Evolutionary conservation across 305 asterid species (phyloP).

Genomic region (Rubia tinctorum): DNA sequence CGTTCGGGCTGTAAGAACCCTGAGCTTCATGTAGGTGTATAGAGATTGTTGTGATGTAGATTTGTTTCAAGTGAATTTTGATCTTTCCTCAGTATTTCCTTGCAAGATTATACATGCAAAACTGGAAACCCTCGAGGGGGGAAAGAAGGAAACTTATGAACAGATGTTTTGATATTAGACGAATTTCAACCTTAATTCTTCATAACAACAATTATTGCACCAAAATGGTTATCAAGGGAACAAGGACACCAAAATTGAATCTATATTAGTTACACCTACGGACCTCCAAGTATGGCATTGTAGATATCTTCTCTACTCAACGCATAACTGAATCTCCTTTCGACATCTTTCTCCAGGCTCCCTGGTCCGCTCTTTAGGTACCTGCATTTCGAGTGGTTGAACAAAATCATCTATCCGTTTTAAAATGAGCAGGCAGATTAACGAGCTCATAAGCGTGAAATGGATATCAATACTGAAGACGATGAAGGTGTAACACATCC

Average conservation of each 20-base stretch:
- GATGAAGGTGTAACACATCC: no score
- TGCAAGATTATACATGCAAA: background rate
- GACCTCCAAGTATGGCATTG: slow-evolving; percentile 98
- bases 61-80: background rate
- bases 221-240: no score
- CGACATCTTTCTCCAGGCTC: slow-evolving; percentile 79
- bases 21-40: background rate
- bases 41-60: slow-evolving; percentile 6
- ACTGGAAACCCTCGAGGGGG: background rate
- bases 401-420: background rate
- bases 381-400: slow-evolving; percentile 40
- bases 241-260: no score
- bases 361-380: slow-evolving; percentile 85
- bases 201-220: no score
- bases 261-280: slow-evolving; percentile 27
- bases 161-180: background rate
- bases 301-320: slow-evolving; percentile 96
- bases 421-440: background rate
- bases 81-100: background rate
- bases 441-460: background rate
- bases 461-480: background rate
- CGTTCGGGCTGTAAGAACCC: background rate
- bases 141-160: background rate
- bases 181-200: background rate
- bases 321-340: slow-evolving; percentile 95